A percentile compares a stretch with the other conserved stretches of the same genome.
Evolutionary conservation across 2,329 filamentous ascomycete species (phyloP).

Genomic region (Drechslerella coelobrocha): DNA sequence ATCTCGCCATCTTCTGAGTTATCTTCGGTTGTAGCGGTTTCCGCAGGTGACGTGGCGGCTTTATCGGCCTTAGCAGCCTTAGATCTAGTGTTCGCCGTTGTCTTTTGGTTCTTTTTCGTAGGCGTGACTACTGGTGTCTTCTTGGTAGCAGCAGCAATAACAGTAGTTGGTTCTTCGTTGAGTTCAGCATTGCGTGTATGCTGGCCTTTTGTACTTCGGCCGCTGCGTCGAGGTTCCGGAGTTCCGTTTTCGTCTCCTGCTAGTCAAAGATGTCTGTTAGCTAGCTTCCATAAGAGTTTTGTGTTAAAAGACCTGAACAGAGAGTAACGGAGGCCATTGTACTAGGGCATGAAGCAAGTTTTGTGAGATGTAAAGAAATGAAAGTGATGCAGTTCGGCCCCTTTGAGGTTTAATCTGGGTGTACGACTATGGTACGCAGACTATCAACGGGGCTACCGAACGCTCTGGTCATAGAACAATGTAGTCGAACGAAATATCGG

Average conservation of each 20-base stretch:
- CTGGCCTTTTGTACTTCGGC: conserved; percentile 94
- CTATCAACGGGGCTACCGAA: conserved; percentile 13
- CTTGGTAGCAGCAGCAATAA: conserved; percentile 55
- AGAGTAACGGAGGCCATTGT: no score
- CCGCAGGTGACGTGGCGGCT: conserved; percentile 59
- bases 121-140: conserved; percentile 54
- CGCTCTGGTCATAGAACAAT: conserved; percentile 24
- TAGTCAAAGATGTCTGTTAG: not conserved
- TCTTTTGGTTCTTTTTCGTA: conserved; percentile 61
- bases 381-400: conserved; percentile 33
- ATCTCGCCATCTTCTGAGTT: conserved; percentile 68
- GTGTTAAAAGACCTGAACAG: no score
- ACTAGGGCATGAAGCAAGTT: not conserved
- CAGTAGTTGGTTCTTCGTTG: conserved; percentile 68
- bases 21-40: conserved; percentile 58
- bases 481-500: not conserved
- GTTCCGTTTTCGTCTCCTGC: conserved; percentile 42
- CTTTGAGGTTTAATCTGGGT: conserved; percentile 10
- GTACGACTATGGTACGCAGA: conserved; percentile 22
- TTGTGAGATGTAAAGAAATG: not conserved
- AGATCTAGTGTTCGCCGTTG: conserved; percentile 58
- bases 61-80: conserved; percentile 61
- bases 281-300: conserved; percentile 12
- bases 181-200: conserved; percentile 87
- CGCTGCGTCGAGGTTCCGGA: conserved; percentile 90